Evolutionary conservation across 2,329 filamentous ascomycete species (phyloP), one percentile per base, ranked within the genome.

Genomic region (Neophaeococcomyces aloes): DNA sequence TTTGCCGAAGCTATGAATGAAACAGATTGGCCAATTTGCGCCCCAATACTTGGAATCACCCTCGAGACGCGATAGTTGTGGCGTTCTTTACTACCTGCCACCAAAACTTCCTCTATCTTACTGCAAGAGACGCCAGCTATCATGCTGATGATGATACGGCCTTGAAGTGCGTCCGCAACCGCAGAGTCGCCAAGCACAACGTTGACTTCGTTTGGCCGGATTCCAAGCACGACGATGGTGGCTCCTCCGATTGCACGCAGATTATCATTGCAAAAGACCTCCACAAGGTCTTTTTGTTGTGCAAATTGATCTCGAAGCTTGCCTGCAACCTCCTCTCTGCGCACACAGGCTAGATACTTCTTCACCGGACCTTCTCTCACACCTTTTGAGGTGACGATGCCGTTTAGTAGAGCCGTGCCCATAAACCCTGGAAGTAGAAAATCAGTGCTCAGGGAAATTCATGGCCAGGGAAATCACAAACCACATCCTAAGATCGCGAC

Each of bases 1-100:
- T n/a, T n/a, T n/a, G n/a, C n/a, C n/a, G n/a, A n/a, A n/a, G 64
- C 68, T 41, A 78, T 72, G 7, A 74, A 70, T 8, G 69, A 69
- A 30, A 68, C 54, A 0, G 65, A 67, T 37, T 68, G 60, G 0
- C 62, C 58, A 11, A 68, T 59, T 3, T 60, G 58, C 0, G 65
- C 65, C 1, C 64, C 64, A 13, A 69, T 66, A 44, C 68, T 69
- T 2, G 67, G 67, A 3, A 70, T 59, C 0, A 63, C 62, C 17
- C 66, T 62, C 52, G 48, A 52, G 56, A 7, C 57, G 59, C 48
- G 60, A 33, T 36, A 57, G 39, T 38, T 44, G n/a, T n/a, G n/a
- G n/a, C n/a, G n/a, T n/a, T n/a, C n/a, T n/a, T n/a, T n/a, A 21
- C 18, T 23, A 5, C 29, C 30, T 30, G 29, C 14, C 31, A 65